Evolutionary conservation across 1,284 basidiomycete species (phyloP).

Genomic region (Leccinum fallax): DNA sequence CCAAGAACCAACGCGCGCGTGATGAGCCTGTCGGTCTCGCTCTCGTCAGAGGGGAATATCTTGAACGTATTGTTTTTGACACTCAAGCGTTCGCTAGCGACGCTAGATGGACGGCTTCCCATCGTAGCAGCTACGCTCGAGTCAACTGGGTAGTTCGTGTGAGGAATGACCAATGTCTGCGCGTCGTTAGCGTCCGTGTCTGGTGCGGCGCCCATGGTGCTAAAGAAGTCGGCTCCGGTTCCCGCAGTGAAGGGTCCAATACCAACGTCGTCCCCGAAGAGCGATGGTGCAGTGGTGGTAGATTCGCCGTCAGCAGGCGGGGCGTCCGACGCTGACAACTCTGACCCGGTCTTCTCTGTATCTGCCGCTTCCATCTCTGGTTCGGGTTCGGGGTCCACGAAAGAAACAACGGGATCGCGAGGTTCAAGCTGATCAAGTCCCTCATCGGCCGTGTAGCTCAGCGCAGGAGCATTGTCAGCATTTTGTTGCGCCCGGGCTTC

Average conservation of each 20-base stretch:
- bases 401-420: conserved; percentile 76
- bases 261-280: conserved; percentile 83
- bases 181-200: conserved; percentile 54
- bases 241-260: conserved; percentile 61
- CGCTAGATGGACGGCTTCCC: conserved; percentile 84
- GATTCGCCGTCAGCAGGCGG: conserved; percentile 76
- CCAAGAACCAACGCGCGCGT: conserved; percentile 94
- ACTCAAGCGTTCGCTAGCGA: conserved; percentile 51
- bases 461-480: conserved; percentile 23
- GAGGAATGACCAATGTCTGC: conserved; percentile 69
- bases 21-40: conserved; percentile 85
- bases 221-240: conserved; percentile 89
- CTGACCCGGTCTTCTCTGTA: conserved; percentile 70
- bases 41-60: conserved; percentile 90
- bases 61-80: conserved; percentile 82
- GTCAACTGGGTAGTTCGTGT: conserved; percentile 76
- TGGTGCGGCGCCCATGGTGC: conserved; percentile 62
- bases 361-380: conserved; percentile 43
- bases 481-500: conserved; percentile 36
- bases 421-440: conserved; percentile 44
- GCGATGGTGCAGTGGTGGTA: conserved; percentile 78
- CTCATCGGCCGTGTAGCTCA: conserved; percentile 43
- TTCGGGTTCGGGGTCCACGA: conserved; percentile 63
- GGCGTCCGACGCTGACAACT: conserved; percentile 69
- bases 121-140: conserved; percentile 91